These are phyloP conservation scores for Suhomyces terraborum DNA, from an alignment of 1,139 yeast genomes.

Conservation along the genomic window DNA sequence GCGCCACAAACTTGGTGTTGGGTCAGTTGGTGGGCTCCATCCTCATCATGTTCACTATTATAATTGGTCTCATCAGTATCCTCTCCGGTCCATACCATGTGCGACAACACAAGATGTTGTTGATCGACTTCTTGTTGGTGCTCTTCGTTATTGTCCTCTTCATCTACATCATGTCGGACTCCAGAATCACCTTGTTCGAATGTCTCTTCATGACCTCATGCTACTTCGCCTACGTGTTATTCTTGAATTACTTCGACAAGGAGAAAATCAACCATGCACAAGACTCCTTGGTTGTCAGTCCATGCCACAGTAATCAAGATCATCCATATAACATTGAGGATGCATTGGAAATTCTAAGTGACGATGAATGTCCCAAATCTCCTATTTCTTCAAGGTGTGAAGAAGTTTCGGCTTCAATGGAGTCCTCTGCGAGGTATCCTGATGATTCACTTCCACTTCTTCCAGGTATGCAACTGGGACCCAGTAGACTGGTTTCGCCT, in stretches of 20 bases:
- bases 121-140: conserved; percentile 39
- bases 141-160: conserved; percentile 39
- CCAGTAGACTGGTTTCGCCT: background rate
- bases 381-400: conserved; percentile 10
- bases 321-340: conserved; percentile 30
- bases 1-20: conserved; percentile 38
- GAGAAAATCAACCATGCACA: conserved; percentile 10
- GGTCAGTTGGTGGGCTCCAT: conserved; percentile 47
- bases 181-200: conserved; percentile 48
- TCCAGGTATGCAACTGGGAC: background rate
- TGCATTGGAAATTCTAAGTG: conserved; percentile 28
- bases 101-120: conserved; percentile 22
- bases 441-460: conserved; percentile 5
- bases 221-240: conserved; percentile 39
- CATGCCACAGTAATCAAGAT: conserved; percentile 11
- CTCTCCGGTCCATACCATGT: conserved; percentile 30
- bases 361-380: conserved; percentile 21
- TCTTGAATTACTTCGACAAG: conserved; percentile 15
- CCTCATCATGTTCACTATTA: conserved; percentile 38
- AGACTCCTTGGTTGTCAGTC: conserved; percentile 8
- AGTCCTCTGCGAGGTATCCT: background rate
- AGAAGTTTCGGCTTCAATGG: background rate
- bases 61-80: conserved; percentile 38
- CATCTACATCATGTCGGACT: conserved; percentile 51
- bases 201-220: conserved; percentile 45